Evolutionary conservation across 2,329 filamentous ascomycete genomes (phyloP).

Genomic region (Volutella citrinella): DNA sequence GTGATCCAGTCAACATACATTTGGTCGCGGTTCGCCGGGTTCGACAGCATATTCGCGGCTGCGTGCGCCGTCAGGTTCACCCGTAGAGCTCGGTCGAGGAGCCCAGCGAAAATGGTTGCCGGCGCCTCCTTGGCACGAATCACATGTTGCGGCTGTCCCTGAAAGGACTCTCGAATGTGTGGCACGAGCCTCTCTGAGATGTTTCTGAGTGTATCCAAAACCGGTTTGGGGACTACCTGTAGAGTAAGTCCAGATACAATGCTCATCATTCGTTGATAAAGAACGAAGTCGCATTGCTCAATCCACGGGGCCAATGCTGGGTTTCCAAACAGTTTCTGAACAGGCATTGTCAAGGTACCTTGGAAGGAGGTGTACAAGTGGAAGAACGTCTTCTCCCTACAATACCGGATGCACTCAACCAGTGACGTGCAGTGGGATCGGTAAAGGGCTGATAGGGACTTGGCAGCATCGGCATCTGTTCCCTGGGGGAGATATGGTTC

Average conservation of each 20-base stretch:
- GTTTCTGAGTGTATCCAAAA: conserved; percentile 81
- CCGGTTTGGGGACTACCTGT: conserved; percentile 84
- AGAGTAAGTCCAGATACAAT: conserved; percentile 86
- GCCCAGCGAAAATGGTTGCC: conserved; percentile 80
- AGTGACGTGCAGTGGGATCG: conserved; percentile 93
- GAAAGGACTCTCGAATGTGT: conserved; percentile 83
- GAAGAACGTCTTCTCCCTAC: conserved; percentile 95
- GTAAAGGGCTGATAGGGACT: conserved; percentile 83
- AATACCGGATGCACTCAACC: conserved; percentile 92
- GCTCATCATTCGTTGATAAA: conserved; percentile 96
- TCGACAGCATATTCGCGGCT: conserved; percentile 86
- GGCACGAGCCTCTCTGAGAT: conserved; percentile 78
- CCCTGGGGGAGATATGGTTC: conserved; percentile 74
- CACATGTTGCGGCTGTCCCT: conserved; percentile 80
- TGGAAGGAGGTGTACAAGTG: conserved; percentile 93
- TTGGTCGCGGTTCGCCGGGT: conserved; percentile 83
- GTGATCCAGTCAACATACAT: conserved; percentile 93
- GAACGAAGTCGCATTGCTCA: conserved; percentile 88
- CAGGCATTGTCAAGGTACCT: conserved; percentile 92
- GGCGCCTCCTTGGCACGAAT: conserved; percentile 83
- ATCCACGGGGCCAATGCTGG: conserved; percentile 86
- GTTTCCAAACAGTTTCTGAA: conserved; percentile 86
- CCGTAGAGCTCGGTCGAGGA: conserved; percentile 81
- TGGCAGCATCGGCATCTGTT: conserved; percentile 83
- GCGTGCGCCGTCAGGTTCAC: conserved; percentile 94